phyloP scores from a whole-genome alignment of 2,329 filamentous ascomycete genomes.

The Coniella lustricola region DNA sequence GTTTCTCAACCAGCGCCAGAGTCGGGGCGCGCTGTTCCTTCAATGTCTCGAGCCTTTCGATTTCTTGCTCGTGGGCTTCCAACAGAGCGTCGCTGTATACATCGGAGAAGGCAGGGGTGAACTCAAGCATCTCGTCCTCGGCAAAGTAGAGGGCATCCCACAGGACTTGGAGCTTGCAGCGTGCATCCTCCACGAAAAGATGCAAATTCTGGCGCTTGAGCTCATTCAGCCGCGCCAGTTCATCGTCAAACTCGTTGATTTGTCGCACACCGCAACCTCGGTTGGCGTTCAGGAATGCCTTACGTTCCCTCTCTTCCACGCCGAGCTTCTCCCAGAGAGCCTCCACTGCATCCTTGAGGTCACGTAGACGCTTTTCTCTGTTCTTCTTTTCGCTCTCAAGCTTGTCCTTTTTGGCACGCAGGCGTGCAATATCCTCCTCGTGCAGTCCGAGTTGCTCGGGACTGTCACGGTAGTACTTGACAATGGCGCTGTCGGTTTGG shows the following conservation, averaged over 20 bases:
- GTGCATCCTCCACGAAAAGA: slow-evolving; percentile 89
- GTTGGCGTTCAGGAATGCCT: slow-evolving; percentile 78
- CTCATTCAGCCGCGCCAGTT: slow-evolving; percentile 78
- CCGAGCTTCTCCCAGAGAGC: slow-evolving; percentile 82
- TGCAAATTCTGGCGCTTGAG: slow-evolving; percentile 93
- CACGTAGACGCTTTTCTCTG: slow-evolving; percentile 62
- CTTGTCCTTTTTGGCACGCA: slow-evolving; percentile 71
- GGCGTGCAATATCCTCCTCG: slow-evolving; percentile 70
- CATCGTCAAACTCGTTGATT: slow-evolving; percentile 94
- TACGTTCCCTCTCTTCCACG: slow-evolving; percentile 74
- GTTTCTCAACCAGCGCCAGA: slow-evolving; percentile 73
- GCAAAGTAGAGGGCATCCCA: slow-evolving; percentile 94
- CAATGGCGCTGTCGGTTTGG: slow-evolving; percentile 80
- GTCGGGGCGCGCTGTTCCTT: slow-evolving; percentile 83
- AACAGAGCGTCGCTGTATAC: slow-evolving; percentile 94
- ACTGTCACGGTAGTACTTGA: slow-evolving; percentile 81
- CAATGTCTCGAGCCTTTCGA: slow-evolving; percentile 70
- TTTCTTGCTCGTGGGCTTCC: slow-evolving; percentile 90
- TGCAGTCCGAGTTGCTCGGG: slow-evolving; percentile 93
- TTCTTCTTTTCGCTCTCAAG: slow-evolving; percentile 81
- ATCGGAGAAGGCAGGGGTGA: slow-evolving; percentile 93
- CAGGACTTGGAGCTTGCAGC: slow-evolving; percentile 83
- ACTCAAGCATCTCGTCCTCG: slow-evolving; percentile 98
- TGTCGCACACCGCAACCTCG: slow-evolving; percentile 84
- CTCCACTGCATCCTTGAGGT: slow-evolving; percentile 73